Percentiles rank a stretch among this genome's conserved stretches.
phyloP scores from a whole-genome alignment of 352 stramenopile genomes.

The Elongisporangium prolatum region DNA sequence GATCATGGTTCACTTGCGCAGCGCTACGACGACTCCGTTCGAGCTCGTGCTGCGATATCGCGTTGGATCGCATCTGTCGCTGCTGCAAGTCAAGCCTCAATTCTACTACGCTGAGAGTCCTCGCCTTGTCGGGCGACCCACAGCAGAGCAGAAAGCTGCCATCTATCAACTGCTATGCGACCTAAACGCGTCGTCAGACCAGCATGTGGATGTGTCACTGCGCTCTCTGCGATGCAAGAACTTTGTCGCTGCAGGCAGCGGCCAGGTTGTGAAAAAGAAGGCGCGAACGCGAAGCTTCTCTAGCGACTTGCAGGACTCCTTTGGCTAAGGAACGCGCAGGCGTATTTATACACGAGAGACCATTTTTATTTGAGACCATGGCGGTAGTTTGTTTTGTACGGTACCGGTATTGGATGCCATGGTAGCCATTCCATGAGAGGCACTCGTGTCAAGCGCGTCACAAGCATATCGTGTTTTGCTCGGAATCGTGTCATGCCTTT shows the following conservation, averaged over 20 bases:
- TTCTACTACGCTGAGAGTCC: constrained; percentile 69
- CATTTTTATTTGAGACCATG: not conserved
- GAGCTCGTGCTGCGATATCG: constrained; percentile 52
- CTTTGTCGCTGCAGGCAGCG: constrained; percentile 49
- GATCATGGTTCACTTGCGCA: constrained; percentile 45
- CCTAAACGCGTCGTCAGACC: constrained; percentile 44
- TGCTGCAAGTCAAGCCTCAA: constrained; percentile 18
- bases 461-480: not conserved
- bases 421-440: not conserved
- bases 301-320: constrained; percentile 28
- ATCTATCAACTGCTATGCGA: constrained; percentile 47
- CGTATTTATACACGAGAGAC: constrained; percentile 3
- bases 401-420: not conserved
- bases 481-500: not conserved
- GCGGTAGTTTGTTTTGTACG: not conserved
- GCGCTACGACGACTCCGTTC: constrained; percentile 32
- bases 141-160: constrained; percentile 35
- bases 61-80: constrained; percentile 19
- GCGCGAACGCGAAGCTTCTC: constrained; percentile 17
- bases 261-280: constrained; percentile 55
- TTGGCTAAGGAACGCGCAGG: constrained; percentile 3
- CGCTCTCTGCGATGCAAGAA: constrained; percentile 60
- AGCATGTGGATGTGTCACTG: constrained; percentile 50
- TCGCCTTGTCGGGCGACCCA: constrained; percentile 42
- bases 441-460: not conserved